A percentile compares a stretch with the other conserved stretches of the same genome.
Conservation (phyloP, 305 asterid genomes). For the Fraxinus greggii region DNA sequence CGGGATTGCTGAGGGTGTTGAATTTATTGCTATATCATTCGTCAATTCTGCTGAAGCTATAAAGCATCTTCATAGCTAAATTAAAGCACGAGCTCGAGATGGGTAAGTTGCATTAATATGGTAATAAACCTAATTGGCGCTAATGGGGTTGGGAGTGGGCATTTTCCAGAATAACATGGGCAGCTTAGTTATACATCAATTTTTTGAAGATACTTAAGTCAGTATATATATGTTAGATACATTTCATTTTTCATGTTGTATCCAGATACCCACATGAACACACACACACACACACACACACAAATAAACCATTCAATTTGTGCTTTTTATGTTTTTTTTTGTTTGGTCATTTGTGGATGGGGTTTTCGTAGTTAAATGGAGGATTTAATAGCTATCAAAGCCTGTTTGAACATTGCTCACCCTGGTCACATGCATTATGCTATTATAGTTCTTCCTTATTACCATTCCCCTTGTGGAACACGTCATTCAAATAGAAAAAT, state of each 20-base stretch:
- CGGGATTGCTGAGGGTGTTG: slow-evolving; percentile 97
- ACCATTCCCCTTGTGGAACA: not conserved
- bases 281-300: not conserved
- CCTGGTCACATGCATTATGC: not conserved
- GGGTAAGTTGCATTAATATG: slow-evolving; percentile 45
- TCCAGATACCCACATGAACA: not conserved
- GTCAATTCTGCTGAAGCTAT: slow-evolving; percentile 97
- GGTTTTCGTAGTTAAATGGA: not conserved
- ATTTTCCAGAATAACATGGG: not conserved
- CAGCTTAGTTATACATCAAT: not conserved
- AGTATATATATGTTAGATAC: not conserved
- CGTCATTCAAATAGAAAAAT: not conserved
- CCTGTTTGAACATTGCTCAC: not conserved
- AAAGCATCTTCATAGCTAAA: slow-evolving; percentile 90
- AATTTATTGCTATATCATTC: slow-evolving; percentile 91
- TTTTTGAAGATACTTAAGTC: not conserved
- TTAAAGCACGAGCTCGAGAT: slow-evolving; percentile 93
- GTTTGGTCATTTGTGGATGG: not conserved
- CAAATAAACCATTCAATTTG: not conserved
- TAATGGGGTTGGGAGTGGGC: not conserved
- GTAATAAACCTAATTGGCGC: not conserved
- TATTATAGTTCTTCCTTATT: too few species aligned
- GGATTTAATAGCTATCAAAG: not conserved
- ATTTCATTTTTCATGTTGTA: not conserved
- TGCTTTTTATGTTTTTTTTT: not conserved